Evolutionary conservation across 2,329 filamentous ascomycete genomes (phyloP).

Genomic region (Fusarium sp.): DNA sequence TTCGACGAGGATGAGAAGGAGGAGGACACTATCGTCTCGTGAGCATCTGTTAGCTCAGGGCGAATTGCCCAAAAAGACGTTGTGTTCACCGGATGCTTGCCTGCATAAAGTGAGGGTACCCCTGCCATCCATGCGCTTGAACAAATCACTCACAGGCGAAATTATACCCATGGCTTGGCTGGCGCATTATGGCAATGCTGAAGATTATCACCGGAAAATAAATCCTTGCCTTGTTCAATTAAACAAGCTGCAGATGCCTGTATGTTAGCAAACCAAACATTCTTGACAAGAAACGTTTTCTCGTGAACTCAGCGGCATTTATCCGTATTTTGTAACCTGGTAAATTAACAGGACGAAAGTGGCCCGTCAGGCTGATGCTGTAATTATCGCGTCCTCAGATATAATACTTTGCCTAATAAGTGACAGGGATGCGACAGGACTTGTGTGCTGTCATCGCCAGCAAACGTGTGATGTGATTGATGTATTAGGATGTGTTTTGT

Average conservation of each 20-base stretch:
- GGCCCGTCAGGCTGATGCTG: neutral
- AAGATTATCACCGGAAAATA: neutral
- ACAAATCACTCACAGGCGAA: slow-evolving; percentile 5
- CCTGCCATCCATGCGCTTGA: slow-evolving; percentile 9
- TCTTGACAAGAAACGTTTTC: neutral
- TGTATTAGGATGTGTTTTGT: neutral
- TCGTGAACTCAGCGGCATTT: neutral
- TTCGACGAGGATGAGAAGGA: too few relatives aligned
- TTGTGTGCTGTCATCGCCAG: neutral
- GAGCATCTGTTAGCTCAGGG: slow-evolving; percentile 13
- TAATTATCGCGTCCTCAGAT: neutral
- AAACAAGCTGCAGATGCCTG: neutral
- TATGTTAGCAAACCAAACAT: neutral
- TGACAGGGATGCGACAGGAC: neutral
- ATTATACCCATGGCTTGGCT: slow-evolving; percentile 3
- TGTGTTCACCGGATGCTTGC: slow-evolving; percentile 11
- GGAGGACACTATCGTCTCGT: neutral
- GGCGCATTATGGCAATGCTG: neutral
- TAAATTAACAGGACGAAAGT: neutral
- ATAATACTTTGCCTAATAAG: neutral
- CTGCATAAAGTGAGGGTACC: slow-evolving; percentile 21
- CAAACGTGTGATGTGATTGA: neutral
- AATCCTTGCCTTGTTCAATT: slow-evolving; percentile 2
- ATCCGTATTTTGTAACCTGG: neutral
- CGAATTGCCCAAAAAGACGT: neutral